Percentiles rank a stretch among this genome's conserved stretches.
These are phyloP conservation scores for Westerdykella ornata DNA, from an alignment of 2,329 filamentous ascomycete species.

Conservation along the genomic window DNA sequence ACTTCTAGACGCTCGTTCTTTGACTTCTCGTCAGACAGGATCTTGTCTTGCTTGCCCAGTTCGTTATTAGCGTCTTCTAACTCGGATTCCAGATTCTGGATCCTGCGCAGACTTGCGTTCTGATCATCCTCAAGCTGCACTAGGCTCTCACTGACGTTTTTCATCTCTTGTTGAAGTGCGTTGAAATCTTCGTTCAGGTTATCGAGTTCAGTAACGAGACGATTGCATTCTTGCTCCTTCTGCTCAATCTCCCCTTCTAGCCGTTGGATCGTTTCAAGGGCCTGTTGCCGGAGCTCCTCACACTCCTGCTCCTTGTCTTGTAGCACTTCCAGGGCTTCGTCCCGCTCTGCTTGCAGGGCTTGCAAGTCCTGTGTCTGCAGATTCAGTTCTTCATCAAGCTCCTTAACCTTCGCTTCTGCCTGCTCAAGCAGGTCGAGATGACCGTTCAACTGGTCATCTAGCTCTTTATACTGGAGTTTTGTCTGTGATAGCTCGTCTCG, in stretches of 20 bases:
- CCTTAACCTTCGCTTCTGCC: slow-evolving; percentile 50
- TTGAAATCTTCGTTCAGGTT: slow-evolving; percentile 80
- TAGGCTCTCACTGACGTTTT: slow-evolving; percentile 78
- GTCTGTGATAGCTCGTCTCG: slow-evolving; percentile 81
- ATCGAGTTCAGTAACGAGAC: slow-evolving; percentile 63
- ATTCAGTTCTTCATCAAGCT: slow-evolving; percentile 75
- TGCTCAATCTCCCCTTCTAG: slow-evolving; percentile 62
- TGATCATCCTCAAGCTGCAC: slow-evolving; percentile 86
- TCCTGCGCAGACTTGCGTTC: slow-evolving; percentile 67
- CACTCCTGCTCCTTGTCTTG: slow-evolving; percentile 54
- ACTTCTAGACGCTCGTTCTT: slow-evolving; percentile 85
- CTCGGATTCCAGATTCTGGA: slow-evolving; percentile 76
- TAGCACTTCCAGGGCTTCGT: slow-evolving; percentile 73
- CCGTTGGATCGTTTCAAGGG: slow-evolving; percentile 52
- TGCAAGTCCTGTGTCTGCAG: slow-evolving; percentile 73
- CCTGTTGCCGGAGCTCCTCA: slow-evolving; percentile 50
- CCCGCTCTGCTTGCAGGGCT: slow-evolving; percentile 71
- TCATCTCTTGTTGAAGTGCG: slow-evolving; percentile 89
- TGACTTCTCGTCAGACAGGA: slow-evolving; percentile 73
- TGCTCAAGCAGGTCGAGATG: slow-evolving; percentile 74
- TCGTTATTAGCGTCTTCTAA: slow-evolving; percentile 79
- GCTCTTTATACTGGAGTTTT: slow-evolving; percentile 82
- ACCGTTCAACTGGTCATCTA: slow-evolving; percentile 74
- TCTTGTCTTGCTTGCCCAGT: slow-evolving; percentile 76
- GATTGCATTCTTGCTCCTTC: slow-evolving; percentile 63